Conservation (phyloP, 768 basidiomycete genomes). For the Collybia nuda region DNA sequence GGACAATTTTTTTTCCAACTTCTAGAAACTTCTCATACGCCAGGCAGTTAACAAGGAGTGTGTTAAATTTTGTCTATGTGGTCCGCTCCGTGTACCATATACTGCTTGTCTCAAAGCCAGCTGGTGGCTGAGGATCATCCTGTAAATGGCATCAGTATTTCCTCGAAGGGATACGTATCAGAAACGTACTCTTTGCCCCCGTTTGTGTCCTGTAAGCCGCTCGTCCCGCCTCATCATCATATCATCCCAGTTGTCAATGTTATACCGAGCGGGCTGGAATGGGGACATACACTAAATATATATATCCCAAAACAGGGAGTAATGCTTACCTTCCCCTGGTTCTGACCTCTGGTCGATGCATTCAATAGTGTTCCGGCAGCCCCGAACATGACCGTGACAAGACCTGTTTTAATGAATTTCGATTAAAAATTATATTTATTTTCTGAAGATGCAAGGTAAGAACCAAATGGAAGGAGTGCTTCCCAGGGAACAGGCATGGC, state of each 20-base stretch:
- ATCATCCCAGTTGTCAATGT: constrained; percentile 87
- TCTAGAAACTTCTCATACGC: too few relatives aligned
- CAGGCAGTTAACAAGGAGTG: background rate
- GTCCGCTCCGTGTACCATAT: constrained; percentile 70
- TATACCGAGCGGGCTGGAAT: constrained; percentile 76
- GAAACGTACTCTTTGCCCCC: constrained; percentile 82
- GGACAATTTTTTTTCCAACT: too few relatives aligned
- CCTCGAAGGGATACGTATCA: background rate
- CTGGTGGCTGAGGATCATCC: constrained; percentile 69
- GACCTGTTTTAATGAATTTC: constrained; percentile 44
- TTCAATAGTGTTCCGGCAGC: constrained; percentile 87
- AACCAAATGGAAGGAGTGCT: constrained; percentile 95
- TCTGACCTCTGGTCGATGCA: constrained; percentile 75
- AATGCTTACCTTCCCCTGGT: constrained; percentile 79
- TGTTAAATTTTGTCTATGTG: constrained; percentile 30
- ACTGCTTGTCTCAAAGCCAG: constrained; percentile 70
- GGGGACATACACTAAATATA: background rate
- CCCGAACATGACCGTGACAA: constrained; percentile 86
- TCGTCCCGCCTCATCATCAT: constrained; percentile 96
- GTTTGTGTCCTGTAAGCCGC: constrained; percentile 79
- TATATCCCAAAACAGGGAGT: background rate
- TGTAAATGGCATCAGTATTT: constrained; percentile 23
- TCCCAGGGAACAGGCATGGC: constrained; percentile 97
- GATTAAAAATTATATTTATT: background rate
- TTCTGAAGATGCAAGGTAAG: constrained; percentile 5